Evolutionary conservation across 305 asterid genomes (phyloP).

Genomic region (Withania somnifera): DNA sequence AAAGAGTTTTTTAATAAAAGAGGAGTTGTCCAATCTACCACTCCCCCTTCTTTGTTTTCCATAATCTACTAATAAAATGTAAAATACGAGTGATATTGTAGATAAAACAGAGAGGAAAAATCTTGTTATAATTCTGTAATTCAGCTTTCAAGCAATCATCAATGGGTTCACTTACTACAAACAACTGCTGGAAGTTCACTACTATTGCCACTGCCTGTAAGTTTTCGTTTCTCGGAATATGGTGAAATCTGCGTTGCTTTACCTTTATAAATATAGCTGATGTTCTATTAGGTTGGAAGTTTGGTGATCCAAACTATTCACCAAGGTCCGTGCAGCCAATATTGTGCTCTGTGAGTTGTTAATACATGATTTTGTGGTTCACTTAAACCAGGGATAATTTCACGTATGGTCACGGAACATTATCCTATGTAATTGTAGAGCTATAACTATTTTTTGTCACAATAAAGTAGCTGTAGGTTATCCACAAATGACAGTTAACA

Average conservation of each 20-base stretch:
- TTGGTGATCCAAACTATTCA: slow-evolving; percentile 18
- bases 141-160: background rate
- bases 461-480: background rate
- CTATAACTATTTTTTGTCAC: background rate
- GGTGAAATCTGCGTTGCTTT: background rate
- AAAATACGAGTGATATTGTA: background rate
- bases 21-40: background rate
- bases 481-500: background rate
- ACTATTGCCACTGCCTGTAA: background rate
- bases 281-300: slow-evolving; percentile 24
- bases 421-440: background rate
- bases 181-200: background rate
- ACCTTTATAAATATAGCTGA: background rate
- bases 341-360: slow-evolving; percentile 40
- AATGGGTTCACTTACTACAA: background rate
- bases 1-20: background rate
- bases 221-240: background rate
- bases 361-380: background rate
- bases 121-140: background rate
- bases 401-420: background rate
- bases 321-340: slow-evolving; percentile 12
- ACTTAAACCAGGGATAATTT: background rate
- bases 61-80: background rate
- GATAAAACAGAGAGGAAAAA: background rate
- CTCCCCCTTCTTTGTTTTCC: background rate